Evolutionary conservation across 441 rosid species (phyloP).

Genomic region (California macrophylla): DNA sequence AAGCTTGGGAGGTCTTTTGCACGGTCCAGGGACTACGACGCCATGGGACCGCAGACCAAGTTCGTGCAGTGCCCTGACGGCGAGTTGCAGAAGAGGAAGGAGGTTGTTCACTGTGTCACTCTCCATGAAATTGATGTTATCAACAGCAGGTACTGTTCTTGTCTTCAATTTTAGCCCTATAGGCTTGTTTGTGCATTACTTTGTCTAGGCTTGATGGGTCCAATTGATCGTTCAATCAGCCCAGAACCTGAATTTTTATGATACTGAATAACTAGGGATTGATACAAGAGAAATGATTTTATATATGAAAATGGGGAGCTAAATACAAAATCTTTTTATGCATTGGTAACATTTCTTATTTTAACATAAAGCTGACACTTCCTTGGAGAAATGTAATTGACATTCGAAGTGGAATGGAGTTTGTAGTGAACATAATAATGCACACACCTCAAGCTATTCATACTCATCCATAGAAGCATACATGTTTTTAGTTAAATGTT

Average conservation of each 20-base stretch:
- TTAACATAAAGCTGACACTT: neutral
- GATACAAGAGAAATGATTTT: neutral
- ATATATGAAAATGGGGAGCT: neutral
- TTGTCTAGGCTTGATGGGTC: neutral
- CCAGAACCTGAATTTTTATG: neutral
- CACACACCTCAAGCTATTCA: neutral
- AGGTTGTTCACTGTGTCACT: slow-evolving; percentile 86
- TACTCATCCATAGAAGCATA: neutral
- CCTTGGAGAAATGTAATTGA: neutral
- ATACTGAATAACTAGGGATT: neutral
- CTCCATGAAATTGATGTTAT: slow-evolving; percentile 97
- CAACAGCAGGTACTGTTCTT: slow-evolving; percentile 62
- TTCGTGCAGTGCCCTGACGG: slow-evolving; percentile 95
- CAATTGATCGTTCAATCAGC: neutral
- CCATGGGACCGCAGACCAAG: slow-evolving; percentile 89
- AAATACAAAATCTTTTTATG: neutral
- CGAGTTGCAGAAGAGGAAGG: slow-evolving; percentile 90
- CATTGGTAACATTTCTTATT: neutral
- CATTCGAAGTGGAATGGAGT: neutral
- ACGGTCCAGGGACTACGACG: slow-evolving; percentile 87
- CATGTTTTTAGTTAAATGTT: neutral
- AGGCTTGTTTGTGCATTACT: neutral
- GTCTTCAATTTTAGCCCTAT: neutral
- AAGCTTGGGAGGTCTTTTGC: slow-evolving; percentile 84
- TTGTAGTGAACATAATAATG: neutral